Conservation (phyloP, 805 yeast genomes). For the Cyberlindnera sargentensis region DNA sequence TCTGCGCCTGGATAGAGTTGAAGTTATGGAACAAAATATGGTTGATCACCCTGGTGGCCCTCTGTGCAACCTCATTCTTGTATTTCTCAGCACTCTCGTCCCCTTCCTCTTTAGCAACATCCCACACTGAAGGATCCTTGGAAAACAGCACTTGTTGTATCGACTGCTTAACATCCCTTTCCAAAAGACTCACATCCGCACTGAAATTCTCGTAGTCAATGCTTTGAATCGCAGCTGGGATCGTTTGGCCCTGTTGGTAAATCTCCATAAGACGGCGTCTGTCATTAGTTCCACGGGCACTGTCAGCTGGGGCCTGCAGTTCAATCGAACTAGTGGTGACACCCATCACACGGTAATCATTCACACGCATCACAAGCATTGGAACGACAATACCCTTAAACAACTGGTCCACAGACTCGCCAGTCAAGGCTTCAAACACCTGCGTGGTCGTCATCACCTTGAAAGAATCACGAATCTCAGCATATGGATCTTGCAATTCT, state of each 20-base stretch:
- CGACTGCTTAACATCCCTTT: constrained; percentile 52
- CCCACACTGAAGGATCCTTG: constrained; percentile 70
- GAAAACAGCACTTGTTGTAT: constrained; percentile 26
- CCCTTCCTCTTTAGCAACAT: constrained; percentile 62
- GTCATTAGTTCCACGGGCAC: constrained; percentile 32
- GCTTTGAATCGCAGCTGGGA: constrained; percentile 70
- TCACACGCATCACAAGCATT: constrained; percentile 60
- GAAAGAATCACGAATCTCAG: constrained; percentile 74
- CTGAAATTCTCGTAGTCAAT: constrained; percentile 70
- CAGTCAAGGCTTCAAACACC: constrained; percentile 83
- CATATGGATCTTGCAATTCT: constrained; percentile 83
- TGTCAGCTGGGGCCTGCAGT: constrained; percentile 39
- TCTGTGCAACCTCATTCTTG: constrained; percentile 57
- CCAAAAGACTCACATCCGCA: constrained; percentile 66
- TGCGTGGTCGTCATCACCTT: constrained; percentile 59
- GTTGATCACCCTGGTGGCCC: constrained; percentile 71
- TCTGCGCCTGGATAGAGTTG: constrained; percentile 85
- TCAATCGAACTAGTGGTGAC: constrained; percentile 57
- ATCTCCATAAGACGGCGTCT: constrained; percentile 34
- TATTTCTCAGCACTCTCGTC: constrained; percentile 54
- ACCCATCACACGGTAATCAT: constrained; percentile 36
- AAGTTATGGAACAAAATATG: constrained; percentile 88
- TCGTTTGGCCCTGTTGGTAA: constrained; percentile 65
- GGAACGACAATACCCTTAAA: constrained; percentile 68
- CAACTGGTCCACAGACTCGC: constrained; percentile 70